These are phyloP conservation scores for Penicillium nucicola DNA, from an alignment of 495 filamentous ascomycete species.

Conservation along the genomic window DNA sequence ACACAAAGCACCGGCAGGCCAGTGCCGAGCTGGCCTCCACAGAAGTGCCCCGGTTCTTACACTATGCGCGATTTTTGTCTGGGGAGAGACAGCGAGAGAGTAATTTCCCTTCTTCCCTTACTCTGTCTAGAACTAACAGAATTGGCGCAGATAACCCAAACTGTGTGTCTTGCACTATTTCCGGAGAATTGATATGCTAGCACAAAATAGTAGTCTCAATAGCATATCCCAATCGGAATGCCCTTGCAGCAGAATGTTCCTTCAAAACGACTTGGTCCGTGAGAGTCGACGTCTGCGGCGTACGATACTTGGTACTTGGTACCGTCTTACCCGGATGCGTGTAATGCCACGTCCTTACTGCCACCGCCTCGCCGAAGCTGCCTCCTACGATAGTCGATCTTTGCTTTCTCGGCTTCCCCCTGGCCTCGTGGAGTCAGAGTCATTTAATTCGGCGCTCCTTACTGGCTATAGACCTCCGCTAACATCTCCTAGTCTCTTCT, in stretches of 20 bases:
- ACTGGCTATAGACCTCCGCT: slow-evolving; percentile 18
- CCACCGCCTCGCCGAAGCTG: slow-evolving; percentile 23
- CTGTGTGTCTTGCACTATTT: no score
- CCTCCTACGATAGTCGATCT: slow-evolving; percentile 20
- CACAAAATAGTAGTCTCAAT: slow-evolving; percentile 1
- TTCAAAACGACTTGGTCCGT: slow-evolving; percentile 15
- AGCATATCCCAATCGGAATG: slow-evolving; percentile 8
- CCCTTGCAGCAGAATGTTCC: slow-evolving; percentile 24
- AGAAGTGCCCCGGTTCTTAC: slow-evolving; percentile 14
- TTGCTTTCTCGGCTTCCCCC: slow-evolving; percentile 4
- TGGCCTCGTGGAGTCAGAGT: slow-evolving; percentile 25
- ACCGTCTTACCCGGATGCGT: neutral
- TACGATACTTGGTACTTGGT: neutral
- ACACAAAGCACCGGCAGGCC: slow-evolving; percentile 1
- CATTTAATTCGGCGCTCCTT: slow-evolving; percentile 23
- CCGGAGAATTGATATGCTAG: slow-evolving; percentile 4
- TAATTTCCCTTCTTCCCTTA: slow-evolving; percentile 1
- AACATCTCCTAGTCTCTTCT: slow-evolving; percentile 11
- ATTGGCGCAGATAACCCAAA: neutral
- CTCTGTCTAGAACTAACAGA: neutral
- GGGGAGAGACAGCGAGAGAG: neutral
- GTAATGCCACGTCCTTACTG: neutral
- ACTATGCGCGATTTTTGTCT: slow-evolving; percentile 31
- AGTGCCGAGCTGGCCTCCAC: slow-evolving; percentile 9
- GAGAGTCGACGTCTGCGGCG: neutral